These are phyloP conservation scores for Globisporangium uncinulatum DNA, from an alignment of 352 stramenopile species.

Conservation along the genomic window DNA sequence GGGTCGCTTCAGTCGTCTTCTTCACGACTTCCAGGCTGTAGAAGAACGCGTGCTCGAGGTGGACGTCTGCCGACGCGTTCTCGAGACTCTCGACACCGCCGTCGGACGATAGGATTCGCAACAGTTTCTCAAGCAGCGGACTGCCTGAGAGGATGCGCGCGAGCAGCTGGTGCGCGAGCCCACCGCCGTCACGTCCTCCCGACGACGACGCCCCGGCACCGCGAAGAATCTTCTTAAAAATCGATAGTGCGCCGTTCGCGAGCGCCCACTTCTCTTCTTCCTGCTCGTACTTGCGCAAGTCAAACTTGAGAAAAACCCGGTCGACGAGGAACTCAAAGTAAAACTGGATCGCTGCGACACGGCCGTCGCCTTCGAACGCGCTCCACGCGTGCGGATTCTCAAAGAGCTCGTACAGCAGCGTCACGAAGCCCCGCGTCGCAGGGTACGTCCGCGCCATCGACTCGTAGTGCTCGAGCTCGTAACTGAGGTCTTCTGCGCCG, in stretches of 20 bases:
- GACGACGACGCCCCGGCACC: constrained; percentile 30
- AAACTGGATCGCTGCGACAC: constrained; percentile 68
- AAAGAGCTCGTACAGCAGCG: constrained; percentile 71
- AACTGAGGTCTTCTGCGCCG: constrained; percentile 71
- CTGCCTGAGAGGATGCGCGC: constrained; percentile 64
- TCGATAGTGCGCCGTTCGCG: constrained; percentile 56
- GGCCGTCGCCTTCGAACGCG: constrained; percentile 67
- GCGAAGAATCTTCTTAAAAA: constrained; percentile 77
- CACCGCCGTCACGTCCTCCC: constrained; percentile 24
- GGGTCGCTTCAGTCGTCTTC: constrained; percentile 58
- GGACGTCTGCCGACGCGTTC: constrained; percentile 60
- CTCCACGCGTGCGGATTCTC: constrained; percentile 70
- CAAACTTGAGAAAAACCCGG: constrained; percentile 81
- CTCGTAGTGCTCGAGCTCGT: constrained; percentile 85
- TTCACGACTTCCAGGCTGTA: constrained; percentile 79
- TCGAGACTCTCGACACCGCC: constrained; percentile 71
- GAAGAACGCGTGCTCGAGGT: constrained; percentile 77
- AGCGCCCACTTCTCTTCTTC: constrained; percentile 83
- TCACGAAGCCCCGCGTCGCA: constrained; percentile 71
- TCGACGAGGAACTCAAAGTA: constrained; percentile 85
- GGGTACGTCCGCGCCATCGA: constrained; percentile 71
- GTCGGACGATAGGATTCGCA: constrained; percentile 64
- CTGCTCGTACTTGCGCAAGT: constrained; percentile 75
- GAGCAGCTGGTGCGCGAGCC: constrained; percentile 62
- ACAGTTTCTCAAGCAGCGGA: constrained; percentile 57